Evolutionary conservation across 345 rosid species (phyloP).

Genomic region (Lepidium didymum): DNA sequence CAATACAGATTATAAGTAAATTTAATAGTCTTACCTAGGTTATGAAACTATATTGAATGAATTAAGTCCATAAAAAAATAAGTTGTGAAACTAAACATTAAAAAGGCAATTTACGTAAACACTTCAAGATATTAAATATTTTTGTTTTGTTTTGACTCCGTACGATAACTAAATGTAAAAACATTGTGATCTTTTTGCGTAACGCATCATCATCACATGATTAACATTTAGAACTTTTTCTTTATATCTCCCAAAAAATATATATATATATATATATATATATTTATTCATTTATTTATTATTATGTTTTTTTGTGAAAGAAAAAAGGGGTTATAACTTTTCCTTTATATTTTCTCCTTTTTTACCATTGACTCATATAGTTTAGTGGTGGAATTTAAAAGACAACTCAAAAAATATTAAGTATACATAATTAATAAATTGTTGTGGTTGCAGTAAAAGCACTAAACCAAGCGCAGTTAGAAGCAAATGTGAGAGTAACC

Average conservation of each 20-base stretch:
- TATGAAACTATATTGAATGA: neutral
- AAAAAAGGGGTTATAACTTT: too few species aligned
- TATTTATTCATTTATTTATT: too few species aligned
- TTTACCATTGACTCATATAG: neutral
- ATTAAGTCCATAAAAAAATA: too few species aligned
- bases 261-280: too few species aligned
- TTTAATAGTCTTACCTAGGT: neutral
- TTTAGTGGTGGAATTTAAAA: neutral
- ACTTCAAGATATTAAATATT: neutral
- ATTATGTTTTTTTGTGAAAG: too few species aligned
- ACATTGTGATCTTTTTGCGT: neutral
- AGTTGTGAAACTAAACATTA: neutral
- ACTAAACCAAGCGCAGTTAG: slow-evolving; percentile 70
- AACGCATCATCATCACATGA: slow-evolving; percentile 17
- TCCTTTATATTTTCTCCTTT: neutral
- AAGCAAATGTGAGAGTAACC: slow-evolving; percentile 61
- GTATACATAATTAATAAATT: neutral
- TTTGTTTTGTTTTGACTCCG: neutral
- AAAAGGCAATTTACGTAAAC: neutral
- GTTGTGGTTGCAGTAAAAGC: slow-evolving; percentile 51
- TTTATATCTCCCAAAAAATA: too few species aligned
- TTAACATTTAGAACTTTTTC: neutral
- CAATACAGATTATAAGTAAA: too few species aligned
- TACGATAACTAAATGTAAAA: neutral
- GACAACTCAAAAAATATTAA: neutral